Conservation (phyloP, 2,329 filamentous ascomycete genomes). For the Trichoderma sp. region DNA sequence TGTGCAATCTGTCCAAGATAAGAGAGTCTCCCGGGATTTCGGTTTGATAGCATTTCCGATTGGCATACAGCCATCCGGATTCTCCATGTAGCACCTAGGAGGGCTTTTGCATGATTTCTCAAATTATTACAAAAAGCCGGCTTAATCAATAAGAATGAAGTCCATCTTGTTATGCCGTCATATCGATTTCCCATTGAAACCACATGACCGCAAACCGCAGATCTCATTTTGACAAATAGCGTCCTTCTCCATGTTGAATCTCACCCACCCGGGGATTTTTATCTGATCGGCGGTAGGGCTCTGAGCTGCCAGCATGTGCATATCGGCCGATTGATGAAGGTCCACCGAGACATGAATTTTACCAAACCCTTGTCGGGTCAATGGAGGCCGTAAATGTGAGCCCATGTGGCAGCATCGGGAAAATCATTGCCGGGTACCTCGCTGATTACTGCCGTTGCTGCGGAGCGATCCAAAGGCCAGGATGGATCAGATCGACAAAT, state of each 20-base stretch:
- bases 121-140: background rate
- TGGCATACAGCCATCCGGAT: background rate
- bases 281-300: background rate
- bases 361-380: background rate
- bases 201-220: background rate
- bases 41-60: background rate
- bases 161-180: background rate
- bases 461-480: background rate
- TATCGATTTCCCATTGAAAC: background rate
- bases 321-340: background rate
- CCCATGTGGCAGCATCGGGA: background rate
- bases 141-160: background rate
- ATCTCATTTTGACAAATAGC: background rate
- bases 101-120: background rate
- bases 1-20: background rate
- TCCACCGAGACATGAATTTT: background rate
- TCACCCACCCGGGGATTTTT: background rate
- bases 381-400: background rate
- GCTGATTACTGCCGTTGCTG: background rate
- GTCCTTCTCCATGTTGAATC: background rate
- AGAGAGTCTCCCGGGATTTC: background rate
- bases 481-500: background rate
- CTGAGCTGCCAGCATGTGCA: background rate
- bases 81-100: background rate
- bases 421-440: background rate